Evolutionary conservation across 129 eudicot genomes (phyloP), one percentile per base, ranked within the genome.

Genomic region (Heracleum sosnowskyi): DNA sequence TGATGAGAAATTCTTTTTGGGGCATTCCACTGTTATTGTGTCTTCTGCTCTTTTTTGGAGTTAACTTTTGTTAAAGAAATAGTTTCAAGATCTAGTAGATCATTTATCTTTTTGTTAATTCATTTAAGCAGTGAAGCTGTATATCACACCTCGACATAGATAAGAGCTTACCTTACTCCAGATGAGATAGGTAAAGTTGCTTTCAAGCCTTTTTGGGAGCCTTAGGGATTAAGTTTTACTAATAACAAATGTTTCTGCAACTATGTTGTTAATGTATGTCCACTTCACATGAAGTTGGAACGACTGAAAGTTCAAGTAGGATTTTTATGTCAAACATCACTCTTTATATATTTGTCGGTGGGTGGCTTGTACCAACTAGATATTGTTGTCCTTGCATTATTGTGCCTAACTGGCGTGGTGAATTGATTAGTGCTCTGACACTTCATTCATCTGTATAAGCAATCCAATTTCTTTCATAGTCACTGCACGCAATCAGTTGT

Each of bases 291-390:
- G 20, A 49, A 12, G 36, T 73, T 18, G 37, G 45, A 33, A 35
- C 4, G 4, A 11, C 31, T 71, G 47, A 72, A 72, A 31, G 12
- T n/a, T 72, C 17, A 12, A 24, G 22, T 11, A 7, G 36, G 41
- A 0, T 13, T 20, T 10, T 11, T 41, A 37, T 73, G 76, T 26
- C 31, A 39, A 69, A 31, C 24, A 33, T 33, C 46, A 22, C n/a
- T 7, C 18, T 24, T 11, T 1, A 1, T 22, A 13, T 37, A 1
- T 33, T n/a, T 64, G 36, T 29, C 20, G 8, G 36, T 26, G 36
- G 73, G 73, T 69, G 42, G 41, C n/a, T 69, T 35, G n/a, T 35
- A 35, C 74, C 74, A 69, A 35, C 45, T 45, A 69, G n/a, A 69
- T 31, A 17, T 33, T 36, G 37, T 20, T 31, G 74, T 69, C 74